Conservation (phyloP, 208 protist genomes). For the Acanthamoeba royreba region DNA sequence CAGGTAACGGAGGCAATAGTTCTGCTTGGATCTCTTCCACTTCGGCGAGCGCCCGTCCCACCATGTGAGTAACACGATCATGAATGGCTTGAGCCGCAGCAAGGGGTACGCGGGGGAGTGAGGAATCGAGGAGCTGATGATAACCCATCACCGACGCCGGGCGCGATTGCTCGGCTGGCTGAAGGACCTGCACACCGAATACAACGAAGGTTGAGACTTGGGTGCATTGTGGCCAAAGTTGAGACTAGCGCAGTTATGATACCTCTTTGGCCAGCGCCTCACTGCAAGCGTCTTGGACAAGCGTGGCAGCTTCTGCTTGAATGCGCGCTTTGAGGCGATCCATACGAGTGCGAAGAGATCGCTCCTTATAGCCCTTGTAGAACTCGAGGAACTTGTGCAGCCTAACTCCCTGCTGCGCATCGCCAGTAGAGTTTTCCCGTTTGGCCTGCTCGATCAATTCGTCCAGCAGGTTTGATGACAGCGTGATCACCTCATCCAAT, state of each 20-base stretch:
- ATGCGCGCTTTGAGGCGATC: background rate
- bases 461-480: background rate
- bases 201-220: background rate
- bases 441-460: background rate
- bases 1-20: background rate
- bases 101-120: background rate
- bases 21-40: background rate
- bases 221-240: background rate
- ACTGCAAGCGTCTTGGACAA: background rate
- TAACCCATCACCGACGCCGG: background rate
- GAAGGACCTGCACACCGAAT: background rate
- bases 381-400: slow-evolving; percentile 16
- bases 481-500: background rate
- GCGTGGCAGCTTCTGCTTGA: background rate
- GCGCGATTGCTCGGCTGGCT: background rate
- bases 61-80: background rate
- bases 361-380: background rate
- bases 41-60: background rate
- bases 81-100: background rate
- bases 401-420: background rate
- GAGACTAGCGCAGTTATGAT: background rate
- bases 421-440: background rate
- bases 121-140: background rate
- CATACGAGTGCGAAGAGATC: background rate
- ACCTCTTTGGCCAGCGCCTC: background rate